phyloP scores from a whole-genome alignment of 192 early-diverging fungal genomes.

The Bifiguratus adelaidae region DNA sequence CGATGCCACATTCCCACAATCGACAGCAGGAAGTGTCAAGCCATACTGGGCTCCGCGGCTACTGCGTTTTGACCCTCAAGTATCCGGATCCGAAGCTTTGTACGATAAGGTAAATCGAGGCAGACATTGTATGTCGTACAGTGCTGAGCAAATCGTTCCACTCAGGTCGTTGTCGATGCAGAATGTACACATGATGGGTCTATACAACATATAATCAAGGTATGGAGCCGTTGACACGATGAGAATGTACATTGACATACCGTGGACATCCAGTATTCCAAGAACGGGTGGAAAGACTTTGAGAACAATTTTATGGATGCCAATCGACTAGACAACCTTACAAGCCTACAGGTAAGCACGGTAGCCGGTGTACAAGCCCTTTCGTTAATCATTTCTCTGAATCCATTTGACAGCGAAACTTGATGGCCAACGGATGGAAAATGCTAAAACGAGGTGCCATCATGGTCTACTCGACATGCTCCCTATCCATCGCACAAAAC shows the following conservation, averaged over 20 bases:
- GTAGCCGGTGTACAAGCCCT: not conserved
- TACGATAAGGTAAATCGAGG: conserved; percentile 41
- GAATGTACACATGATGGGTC: conserved; percentile 92
- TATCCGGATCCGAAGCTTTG: conserved; percentile 58
- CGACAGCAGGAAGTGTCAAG: not conserved
- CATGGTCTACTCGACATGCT: conserved; percentile 86
- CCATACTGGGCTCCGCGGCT: conserved; percentile 75
- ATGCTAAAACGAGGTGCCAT: conserved; percentile 65
- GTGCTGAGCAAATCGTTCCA: not conserved
- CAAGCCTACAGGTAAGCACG: conserved; percentile 45
- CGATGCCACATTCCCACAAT: not conserved
- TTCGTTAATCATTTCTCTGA: not conserved
- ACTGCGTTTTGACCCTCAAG: conserved; percentile 48
- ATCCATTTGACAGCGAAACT: conserved; percentile 26
- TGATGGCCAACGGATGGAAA: conserved; percentile 70
- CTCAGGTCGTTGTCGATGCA: conserved; percentile 45
- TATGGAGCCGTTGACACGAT: not conserved
- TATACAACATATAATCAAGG: conserved; percentile 59
- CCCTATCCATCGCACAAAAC: conserved; percentile 68
- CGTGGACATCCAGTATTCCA: conserved; percentile 43
- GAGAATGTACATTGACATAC: not conserved
- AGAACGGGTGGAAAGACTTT: conserved; percentile 73
- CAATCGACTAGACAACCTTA: conserved; percentile 43
- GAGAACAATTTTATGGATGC: conserved; percentile 61
- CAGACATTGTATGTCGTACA: too few relatives aligned